A percentile compares a stretch with the other conserved stretches of the same genome.
Evolutionary conservation across 1,284 basidiomycete species (phyloP).

Genomic region (Phellopilus nigrolimitatus): DNA sequence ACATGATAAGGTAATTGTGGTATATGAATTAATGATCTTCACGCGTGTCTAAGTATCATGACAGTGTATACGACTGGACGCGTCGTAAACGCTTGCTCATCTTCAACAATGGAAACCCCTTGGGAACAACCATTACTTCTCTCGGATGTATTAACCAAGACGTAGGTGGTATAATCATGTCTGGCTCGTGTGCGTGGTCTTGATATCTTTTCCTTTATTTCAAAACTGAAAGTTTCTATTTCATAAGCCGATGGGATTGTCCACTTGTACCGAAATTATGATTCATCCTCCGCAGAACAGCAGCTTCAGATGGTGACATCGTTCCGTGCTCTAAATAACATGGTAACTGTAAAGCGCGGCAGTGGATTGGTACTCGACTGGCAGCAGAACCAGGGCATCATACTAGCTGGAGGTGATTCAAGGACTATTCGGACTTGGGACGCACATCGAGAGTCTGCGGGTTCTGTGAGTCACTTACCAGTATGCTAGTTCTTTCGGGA

Average conservation of each 20-base stretch:
- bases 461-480: slow-evolving; percentile 56
- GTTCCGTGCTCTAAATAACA: slow-evolving; percentile 85
- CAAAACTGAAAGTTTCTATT: slow-evolving; percentile 6
- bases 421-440: slow-evolving; percentile 92
- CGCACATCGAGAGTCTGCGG: slow-evolving; percentile 83
- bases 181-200: slow-evolving; percentile 68
- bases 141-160: slow-evolving; percentile 97
- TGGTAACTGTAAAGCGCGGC: slow-evolving; percentile 68
- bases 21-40: slow-evolving; percentile 12
- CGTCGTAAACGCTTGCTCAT: slow-evolving; percentile 70
- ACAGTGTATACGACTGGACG: slow-evolving; percentile 94
- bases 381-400: slow-evolving; percentile 85
- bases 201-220: background rate
- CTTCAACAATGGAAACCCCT: slow-evolving; percentile 88
- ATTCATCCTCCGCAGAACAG: slow-evolving; percentile 57
- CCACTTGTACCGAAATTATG: slow-evolving; percentile 88
- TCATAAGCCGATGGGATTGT: slow-evolving; percentile 83
- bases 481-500: background rate
- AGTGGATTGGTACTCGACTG: slow-evolving; percentile 88
- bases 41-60: background rate
- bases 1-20: slow-evolving; percentile 75
- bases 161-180: slow-evolving; percentile 85
- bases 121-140: slow-evolving; percentile 81
- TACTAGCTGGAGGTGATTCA: slow-evolving; percentile 90
- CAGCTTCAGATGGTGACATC: slow-evolving; percentile 86